phyloP scores from a whole-genome alignment of 108 stramenopile species.

The Discostella stelligeroides region DNA sequence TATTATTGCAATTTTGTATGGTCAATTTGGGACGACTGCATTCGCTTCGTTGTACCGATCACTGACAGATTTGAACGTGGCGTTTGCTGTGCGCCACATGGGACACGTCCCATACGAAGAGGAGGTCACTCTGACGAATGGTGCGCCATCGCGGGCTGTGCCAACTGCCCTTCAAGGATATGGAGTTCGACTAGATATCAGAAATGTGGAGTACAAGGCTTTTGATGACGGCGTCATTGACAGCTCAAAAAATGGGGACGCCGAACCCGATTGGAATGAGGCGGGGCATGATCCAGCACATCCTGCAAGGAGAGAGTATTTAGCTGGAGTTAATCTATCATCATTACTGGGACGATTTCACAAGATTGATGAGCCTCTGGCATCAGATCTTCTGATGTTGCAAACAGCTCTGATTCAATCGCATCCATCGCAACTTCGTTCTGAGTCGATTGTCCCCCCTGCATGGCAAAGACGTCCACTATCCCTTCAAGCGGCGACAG shows the following conservation, averaged over 20 bases:
- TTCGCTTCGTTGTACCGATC: constrained; percentile 65
- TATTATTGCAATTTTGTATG: constrained; percentile 70
- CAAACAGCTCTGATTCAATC: constrained; percentile 52
- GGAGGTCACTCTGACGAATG: constrained; percentile 16
- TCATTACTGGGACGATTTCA: constrained; percentile 25
- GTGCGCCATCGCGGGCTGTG: constrained; percentile 14
- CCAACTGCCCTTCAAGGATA: constrained; percentile 78
- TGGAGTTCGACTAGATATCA: constrained; percentile 89
- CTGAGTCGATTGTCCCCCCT: constrained; percentile 71
- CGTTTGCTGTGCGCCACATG: constrained; percentile 77
- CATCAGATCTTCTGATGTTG: constrained; percentile 31
- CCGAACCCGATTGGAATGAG: constrained; percentile 44
- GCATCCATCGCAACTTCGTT: constrained; percentile 48
- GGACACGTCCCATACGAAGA: constrained; percentile 65
- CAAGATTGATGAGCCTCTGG: constrained; percentile 13
- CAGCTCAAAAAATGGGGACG: constrained; percentile 26
- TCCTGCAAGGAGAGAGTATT: constrained; percentile 46
- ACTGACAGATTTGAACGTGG: constrained; percentile 34
- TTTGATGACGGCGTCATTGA: constrained; percentile 66
- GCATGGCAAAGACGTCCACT: constrained; percentile 80
- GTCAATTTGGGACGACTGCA: constrained; percentile 60
- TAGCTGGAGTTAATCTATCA: constrained; percentile 47
- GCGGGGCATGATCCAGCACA: constrained; percentile 34
- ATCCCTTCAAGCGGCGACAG: constrained; percentile 76
- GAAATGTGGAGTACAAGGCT: constrained; percentile 87